Base-by-base conservation (phyloP, 2,329 filamentous ascomycete species). In the Cercospora sp. region DNA sequence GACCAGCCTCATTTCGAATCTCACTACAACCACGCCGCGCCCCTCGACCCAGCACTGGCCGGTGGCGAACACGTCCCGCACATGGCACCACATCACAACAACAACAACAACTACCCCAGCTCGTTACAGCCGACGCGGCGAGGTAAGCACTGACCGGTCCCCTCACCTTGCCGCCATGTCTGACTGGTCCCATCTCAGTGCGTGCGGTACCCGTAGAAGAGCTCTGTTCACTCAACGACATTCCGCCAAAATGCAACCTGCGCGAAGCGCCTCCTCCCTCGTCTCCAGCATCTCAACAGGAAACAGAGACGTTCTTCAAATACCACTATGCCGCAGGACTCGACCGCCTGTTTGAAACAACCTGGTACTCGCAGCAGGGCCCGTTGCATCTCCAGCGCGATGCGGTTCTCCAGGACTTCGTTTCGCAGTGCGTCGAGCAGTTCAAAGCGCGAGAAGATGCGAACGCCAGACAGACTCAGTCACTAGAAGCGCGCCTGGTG, bases 301-400 rank as follows among this genome's bases (percentile, higher is more conserved):
- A 94, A 76, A 83, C 91, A 60, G 87, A 89, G 73, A 89, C 93
- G 69, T 82, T 94, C 16, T 96, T 91, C 79, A 86, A 87, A 73
- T 89, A 90, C 72, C 89, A 93, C 71, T 96, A 95, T 78, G 90
- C 89, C 3, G 86, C 86, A 1, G 90, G 89, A 7, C 86, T 95
- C 58, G 89, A 92, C 78, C 86, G 86, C 60, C 90, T 95, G 70
- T 86, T 96, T 70, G 94, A 97, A 78, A 91, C 92, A 6, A 86
- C 85, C 30, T 98, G 94, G 94, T 97, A 92, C 80, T 87, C 82
- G 28, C 81, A 80, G 42, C 84, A 84, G 71, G 86, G 84, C 64
- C 81, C 85, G 64, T 78, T 77, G n/a, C 80, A 84, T 63, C 79
- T 91, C 2, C 79, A 88, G 67, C 80, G 79, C 40, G 85, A 91